Base-by-base conservation (phyloP, 441 rosid species). In the Arabidopsis hybrid region DNA sequence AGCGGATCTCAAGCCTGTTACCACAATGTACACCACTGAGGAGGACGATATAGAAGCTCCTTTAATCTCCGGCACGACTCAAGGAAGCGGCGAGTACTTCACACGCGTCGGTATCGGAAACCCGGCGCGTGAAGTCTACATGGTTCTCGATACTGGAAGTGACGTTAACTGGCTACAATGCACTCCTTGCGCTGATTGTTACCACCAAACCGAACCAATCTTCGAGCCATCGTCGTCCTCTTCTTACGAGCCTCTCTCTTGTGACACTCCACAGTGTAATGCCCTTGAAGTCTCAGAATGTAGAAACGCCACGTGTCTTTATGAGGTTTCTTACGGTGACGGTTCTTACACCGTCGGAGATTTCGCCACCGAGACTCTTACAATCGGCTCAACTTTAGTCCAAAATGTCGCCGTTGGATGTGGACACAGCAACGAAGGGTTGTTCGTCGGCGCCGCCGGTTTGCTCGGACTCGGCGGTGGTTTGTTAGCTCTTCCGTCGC, bases 11-110 rank as follows among this genome's bases (percentile, higher is more conserved):
- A 67, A 83, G 26, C 75, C 82, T 4, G 11, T 51, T 11, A 69
- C 67, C 17, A 77, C 34, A 6, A 80, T 67, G 50, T 16, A 46
- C 34, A 79, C 60, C 10, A 79, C 60, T 6, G 73, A 81, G 29
- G 57, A 52, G 38, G 73, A 80, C 1, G 85, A 85, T 66, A 83
- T 80, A 8, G 81, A 86, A 63, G 75, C 85, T 31, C 95, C 95
- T 6, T 38, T 92, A 45, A 80, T 84, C 29, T 89, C 91, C 5
- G 89, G 91, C 10, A 73, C 87, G 1, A 84, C 83, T 57, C 89
- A 84, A 62, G 93, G 91, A 43, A 89, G 93, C 58, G 93, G 91
- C 32, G 91, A 87, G 88, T 89, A 87, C 62, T 89, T 89, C 75
- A 79, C 91, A 39, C 85, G 89, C 71, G 69, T 89, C 1, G 87